Percentiles rank a stretch among this genome's conserved stretches.
Conservation (phyloP, 495 filamentous ascomycete genomes). For the Copromyces sp. region DNA sequence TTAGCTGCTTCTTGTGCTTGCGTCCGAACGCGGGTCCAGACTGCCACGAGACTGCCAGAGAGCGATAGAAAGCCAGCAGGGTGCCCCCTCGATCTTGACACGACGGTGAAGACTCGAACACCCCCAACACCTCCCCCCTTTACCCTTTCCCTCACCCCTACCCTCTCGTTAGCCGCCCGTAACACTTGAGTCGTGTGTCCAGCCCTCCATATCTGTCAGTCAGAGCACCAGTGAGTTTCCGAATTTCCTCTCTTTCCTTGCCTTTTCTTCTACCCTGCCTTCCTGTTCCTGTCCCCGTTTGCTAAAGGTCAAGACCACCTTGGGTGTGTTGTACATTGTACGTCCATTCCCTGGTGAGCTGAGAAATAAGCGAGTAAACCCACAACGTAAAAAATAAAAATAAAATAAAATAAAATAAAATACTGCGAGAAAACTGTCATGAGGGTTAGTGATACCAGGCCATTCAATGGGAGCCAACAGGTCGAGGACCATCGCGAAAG, state of each 20-base stretch:
- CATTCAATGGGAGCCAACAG: background rate
- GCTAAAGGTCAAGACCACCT: background rate
- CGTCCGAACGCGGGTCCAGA: background rate
- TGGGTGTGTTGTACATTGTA: background rate
- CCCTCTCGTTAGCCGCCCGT: background rate
- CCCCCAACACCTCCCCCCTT: background rate
- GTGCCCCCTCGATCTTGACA: background rate
- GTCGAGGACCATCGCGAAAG: background rate
- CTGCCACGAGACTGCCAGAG: background rate
- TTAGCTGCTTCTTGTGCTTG: background rate
- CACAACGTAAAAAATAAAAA: no score
- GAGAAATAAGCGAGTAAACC: background rate
- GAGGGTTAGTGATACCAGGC: background rate
- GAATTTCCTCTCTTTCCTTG: background rate
- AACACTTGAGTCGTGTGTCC: background rate
- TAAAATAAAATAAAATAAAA: background rate
- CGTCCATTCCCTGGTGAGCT: background rate
- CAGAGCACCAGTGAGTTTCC: background rate
- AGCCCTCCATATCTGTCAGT: background rate
- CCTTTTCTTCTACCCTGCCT: background rate
- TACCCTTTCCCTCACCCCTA: background rate
- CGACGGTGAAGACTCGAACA: background rate
- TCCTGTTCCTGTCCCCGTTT: background rate
- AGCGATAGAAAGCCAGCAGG: background rate
- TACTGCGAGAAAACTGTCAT: background rate